phyloP scores from a whole-genome alignment of 2,329 filamentous ascomycete genomes.

The Cladobotryum mycophilum region DNA sequence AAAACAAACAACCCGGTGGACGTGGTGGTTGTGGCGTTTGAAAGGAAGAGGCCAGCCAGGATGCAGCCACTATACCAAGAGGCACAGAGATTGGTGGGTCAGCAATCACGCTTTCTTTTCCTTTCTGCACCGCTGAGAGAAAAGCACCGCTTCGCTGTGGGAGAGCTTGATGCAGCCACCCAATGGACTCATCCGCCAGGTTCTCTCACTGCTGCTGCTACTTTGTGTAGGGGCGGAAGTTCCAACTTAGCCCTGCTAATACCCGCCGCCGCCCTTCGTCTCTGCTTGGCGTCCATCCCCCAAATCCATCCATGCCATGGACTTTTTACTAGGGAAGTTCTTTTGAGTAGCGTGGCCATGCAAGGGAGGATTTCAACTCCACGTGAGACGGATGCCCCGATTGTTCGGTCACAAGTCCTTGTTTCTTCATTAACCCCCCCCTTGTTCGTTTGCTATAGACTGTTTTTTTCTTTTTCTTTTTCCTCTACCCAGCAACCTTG shows the following conservation, averaged over 20 bases:
- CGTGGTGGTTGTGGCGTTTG: too few species aligned
- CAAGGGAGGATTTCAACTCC: conserved; percentile 5
- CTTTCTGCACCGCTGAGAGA: conserved; percentile 2
- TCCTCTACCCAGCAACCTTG: too few species aligned
- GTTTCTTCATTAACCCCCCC: background rate
- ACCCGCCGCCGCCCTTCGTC: too few species aligned
- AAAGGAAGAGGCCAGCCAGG: background rate
- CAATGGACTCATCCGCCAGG: too few species aligned
- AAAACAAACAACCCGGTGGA: background rate
- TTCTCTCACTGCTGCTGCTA: too few species aligned
- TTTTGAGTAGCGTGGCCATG: conserved; percentile 4
- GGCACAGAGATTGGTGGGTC: conserved; percentile 3
- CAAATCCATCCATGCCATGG: too few species aligned
- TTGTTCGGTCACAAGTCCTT: conserved; percentile 2
- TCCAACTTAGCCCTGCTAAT: too few species aligned
- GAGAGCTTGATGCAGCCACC: background rate
- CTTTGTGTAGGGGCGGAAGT: too few species aligned
- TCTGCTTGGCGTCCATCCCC: too few species aligned
- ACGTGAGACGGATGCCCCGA: conserved; percentile 10
- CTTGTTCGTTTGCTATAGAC: too few species aligned
- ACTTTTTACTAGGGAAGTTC: too few species aligned
- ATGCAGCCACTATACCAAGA: conserved; percentile 7
- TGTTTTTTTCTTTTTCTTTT: too few species aligned
- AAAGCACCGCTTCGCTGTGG: background rate
- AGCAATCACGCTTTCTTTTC: background rate